These are phyloP conservation scores for Entomortierella beljakovae DNA, from an alignment of 192 early-diverging fungal species.

Conservation along the genomic window DNA sequence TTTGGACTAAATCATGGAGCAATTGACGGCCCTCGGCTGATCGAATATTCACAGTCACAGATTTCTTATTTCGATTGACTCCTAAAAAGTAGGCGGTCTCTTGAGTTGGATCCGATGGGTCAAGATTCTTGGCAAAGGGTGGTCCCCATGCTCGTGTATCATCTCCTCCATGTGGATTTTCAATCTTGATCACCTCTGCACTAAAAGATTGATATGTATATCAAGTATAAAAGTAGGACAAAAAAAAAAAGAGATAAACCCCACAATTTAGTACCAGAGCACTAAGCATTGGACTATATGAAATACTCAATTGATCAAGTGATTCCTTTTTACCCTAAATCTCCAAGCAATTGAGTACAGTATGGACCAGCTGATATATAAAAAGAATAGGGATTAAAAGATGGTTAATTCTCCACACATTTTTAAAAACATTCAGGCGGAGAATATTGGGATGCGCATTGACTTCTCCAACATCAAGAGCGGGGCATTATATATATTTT, in stretches of 20 bases:
- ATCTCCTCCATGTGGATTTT: conserved; percentile 84
- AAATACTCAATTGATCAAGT: not conserved
- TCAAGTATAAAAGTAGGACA: not conserved
- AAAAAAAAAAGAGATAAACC: not conserved
- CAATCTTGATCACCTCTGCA: conserved; percentile 93
- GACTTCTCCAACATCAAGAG: too few species aligned
- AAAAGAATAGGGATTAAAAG: not conserved
- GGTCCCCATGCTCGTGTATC: conserved; percentile 93
- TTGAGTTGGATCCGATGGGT: conserved; percentile 40
- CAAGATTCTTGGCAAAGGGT: conserved; percentile 61
- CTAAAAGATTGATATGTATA: conserved; percentile 34
- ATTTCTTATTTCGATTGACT: conserved; percentile 94
- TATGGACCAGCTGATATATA: conserved; percentile 72
- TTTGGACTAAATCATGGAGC: conserved; percentile 71
- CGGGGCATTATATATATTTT: too few species aligned
- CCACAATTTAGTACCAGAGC: not conserved
- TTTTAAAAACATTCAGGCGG: too few species aligned
- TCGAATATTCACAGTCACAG: conserved; percentile 90
- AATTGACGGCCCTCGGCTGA: conserved; percentile 68
- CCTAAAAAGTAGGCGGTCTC: conserved; percentile 93
- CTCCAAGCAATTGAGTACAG: conserved; percentile 83
- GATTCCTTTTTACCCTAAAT: conserved; percentile 67
- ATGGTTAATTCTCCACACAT: not conserved
- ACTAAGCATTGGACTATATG: not conserved
- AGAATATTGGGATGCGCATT: too few species aligned